phyloP scores from a whole-genome alignment of 106 monocot species.

The Narthecium ossifragum region DNA sequence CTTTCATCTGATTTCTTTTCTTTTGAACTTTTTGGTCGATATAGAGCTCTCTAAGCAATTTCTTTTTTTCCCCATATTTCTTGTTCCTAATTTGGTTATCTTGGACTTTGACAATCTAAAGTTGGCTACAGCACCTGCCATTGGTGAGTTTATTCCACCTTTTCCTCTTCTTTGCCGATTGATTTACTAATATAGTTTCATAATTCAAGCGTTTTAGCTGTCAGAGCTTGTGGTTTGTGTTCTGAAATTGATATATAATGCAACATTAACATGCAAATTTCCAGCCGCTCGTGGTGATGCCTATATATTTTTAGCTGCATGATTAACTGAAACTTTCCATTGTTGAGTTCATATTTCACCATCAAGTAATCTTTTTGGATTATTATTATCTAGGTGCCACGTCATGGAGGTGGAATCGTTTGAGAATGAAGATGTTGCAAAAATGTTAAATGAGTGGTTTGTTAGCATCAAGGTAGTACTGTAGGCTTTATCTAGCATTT shows the following conservation, averaged over 20 bases:
- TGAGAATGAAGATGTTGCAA: conserved; percentile 85
- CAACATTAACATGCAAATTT: too few relatives aligned
- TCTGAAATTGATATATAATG: too few relatives aligned
- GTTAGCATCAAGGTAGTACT: conserved; percentile 99
- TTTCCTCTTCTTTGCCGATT: too few relatives aligned
- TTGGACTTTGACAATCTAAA: conserved; percentile 24
- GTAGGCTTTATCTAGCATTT: too few relatives aligned
- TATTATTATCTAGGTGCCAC: conserved; percentile 65
- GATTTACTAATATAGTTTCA: neutral
- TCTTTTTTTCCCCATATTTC: conserved; percentile 1
- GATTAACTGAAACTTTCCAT: too few relatives aligned
- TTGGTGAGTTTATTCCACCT: conserved; percentile 82
- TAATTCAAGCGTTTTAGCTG: too few relatives aligned
- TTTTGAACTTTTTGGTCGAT: neutral
- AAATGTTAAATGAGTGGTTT: conserved; percentile 87
- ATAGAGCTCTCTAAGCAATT: too few relatives aligned
- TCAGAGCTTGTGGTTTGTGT: too few relatives aligned
- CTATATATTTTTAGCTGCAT: too few relatives aligned
- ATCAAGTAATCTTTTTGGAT: neutral
- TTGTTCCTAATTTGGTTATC: conserved; percentile 4
- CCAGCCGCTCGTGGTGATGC: too few relatives aligned
- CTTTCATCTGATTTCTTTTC: neutral
- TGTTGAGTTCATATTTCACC: too few relatives aligned
- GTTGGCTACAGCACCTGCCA: conserved; percentile 99
- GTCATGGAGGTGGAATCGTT: conserved; percentile 99